Evolutionary conservation across 2,329 filamentous ascomycete genomes (phyloP), one percentile per base, ranked within the genome.

Genomic region (Ceratocystis alfenasii): DNA sequence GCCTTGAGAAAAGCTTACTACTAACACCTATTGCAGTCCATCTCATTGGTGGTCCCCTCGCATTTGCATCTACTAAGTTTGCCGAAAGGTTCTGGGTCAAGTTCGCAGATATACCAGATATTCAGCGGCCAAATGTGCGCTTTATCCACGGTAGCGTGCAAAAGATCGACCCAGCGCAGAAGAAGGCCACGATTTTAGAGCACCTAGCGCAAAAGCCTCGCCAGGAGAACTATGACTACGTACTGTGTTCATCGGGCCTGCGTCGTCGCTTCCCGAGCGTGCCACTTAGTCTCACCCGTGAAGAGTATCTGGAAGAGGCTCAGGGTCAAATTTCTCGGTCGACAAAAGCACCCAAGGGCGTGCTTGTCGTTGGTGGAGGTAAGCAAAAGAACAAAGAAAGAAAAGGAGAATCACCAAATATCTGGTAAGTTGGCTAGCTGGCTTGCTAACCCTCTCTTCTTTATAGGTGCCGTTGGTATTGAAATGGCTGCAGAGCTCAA

Each of bases 401-500:
- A 28, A 28, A 25, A 7, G 5, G 2, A 25, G 6, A 36, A n/a
- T 59, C 28, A 3, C 17, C 25, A 33, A 50, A 8, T 5, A 15
- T 5, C 1, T 22, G 4, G 17, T 22, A 20, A 50, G 0, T 5
- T 53, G 20, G 3, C 22, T 15, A 53, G 8, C 25, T 25, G 66
- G 70, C 71, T 70, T 12, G 53, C 50, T 41, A 15, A 12, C n/a
- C 17, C 48, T 10, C 45, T 5, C 30, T 12, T 48, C 81, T 7
- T 28, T 15, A 20, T 6, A 65, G 64, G 87, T 62, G 89, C 89
- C 5, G 89, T 92, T 1, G 89, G 89, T 7, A 85, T 92, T 65
- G 89, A 93, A 73, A 90, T 93, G 80, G 88, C 89, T 0, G 84
- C 87, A 1, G 89, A 94, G 75, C 77, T 92, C 65, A 92, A 91